These are phyloP conservation scores for Epichloe bromicola DNA, from an alignment of 2,329 filamentous ascomycete genomes.

Conservation along the genomic window DNA sequence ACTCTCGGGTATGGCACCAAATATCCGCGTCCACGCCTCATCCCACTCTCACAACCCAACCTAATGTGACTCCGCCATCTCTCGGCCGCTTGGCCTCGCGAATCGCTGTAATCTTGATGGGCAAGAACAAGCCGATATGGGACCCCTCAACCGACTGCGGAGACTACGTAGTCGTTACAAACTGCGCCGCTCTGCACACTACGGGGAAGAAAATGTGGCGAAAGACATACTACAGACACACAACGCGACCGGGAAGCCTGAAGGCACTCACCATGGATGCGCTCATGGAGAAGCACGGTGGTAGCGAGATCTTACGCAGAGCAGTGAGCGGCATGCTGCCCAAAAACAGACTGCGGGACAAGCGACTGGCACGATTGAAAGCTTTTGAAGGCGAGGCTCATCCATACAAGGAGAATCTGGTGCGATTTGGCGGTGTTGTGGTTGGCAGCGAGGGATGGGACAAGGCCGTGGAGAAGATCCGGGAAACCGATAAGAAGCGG, in stretches of 20 bases:
- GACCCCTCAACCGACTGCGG: constrained; percentile 97
- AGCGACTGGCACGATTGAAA: constrained; percentile 78
- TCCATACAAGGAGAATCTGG: constrained; percentile 80
- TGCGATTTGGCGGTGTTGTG: constrained; percentile 52
- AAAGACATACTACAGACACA: constrained; percentile 94
- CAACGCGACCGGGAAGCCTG: constrained; percentile 75
- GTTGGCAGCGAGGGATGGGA: constrained; percentile 43
- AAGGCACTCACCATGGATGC: constrained; percentile 87
- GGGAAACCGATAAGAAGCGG: constrained; percentile 35
- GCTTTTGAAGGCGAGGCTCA: constrained; percentile 88
- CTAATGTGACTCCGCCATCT: constrained; percentile 53
- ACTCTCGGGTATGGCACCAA: constrained; percentile 90
- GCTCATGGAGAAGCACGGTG: constrained; percentile 88
- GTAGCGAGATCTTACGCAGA: constrained; percentile 77
- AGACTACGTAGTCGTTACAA: constrained; percentile 92
- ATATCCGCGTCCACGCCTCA: constrained; percentile 58
- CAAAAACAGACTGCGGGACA: constrained; percentile 86
- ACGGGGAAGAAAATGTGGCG: constrained; percentile 88
- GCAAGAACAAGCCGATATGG: constrained; percentile 97
- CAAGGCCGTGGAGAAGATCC: constrained; percentile 34
- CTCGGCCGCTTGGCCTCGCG: constrained; percentile 79
- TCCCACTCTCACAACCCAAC: constrained; percentile 44
- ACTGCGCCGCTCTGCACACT: constrained; percentile 73
- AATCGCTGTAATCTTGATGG: constrained; percentile 84
- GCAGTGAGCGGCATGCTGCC: constrained; percentile 96